Evolutionary conservation across 202 grass and related monocot species (phyloP), one percentile per base, ranked within the genome.

Genomic region (Setaria viridis): DNA sequence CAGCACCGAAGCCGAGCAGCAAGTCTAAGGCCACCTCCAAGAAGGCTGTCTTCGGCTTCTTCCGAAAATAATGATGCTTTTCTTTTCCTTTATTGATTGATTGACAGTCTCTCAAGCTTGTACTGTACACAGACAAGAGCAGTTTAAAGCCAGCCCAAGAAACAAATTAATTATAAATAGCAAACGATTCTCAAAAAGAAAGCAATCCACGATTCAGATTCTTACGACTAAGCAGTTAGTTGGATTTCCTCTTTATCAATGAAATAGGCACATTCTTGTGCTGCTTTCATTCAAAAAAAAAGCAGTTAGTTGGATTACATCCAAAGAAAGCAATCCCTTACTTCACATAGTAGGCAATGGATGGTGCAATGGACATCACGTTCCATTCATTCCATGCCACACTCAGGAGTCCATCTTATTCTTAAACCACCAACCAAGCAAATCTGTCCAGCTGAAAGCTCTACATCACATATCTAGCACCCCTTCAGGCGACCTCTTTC

Each of bases 31-130:
- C 70, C 14, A 46, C 89, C 10, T 64, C 80, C 43, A 91, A 75
- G 62, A 84, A 84, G 55, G 69, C 85, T 81, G 89, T 84, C 29
- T 80, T 91, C 2, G 85, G 89, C 63, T 88, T 91, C 85, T 87
- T 91, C 70, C 81, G 77, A 50, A 91, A 91, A 84, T 91, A 42
- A 66, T 53, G 46, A 14, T 43, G n/a, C 3, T 62, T 59, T 4
- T 60, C 21, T 72, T 69, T 53, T 65, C 37, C 30, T 70, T 35
- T 70, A 14, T 35, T 41, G 39, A 41, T 41, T 4, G 39, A 48
- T 60, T 63, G 15, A 54, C 55, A 55, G 7, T 59, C 50, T 42
- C 37, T 65, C 32, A 30, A 53, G 17, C 10, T 19, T 80, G 62
- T 53, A 11, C 60, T 65, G 30, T 50, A 54, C 46, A 80, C 46